Percentiles rank a stretch among this genome's conserved stretches.
These are phyloP conservation scores for Agapanthus africanus DNA, from an alignment of 106 monocot genomes.

Conservation along the genomic window DNA sequence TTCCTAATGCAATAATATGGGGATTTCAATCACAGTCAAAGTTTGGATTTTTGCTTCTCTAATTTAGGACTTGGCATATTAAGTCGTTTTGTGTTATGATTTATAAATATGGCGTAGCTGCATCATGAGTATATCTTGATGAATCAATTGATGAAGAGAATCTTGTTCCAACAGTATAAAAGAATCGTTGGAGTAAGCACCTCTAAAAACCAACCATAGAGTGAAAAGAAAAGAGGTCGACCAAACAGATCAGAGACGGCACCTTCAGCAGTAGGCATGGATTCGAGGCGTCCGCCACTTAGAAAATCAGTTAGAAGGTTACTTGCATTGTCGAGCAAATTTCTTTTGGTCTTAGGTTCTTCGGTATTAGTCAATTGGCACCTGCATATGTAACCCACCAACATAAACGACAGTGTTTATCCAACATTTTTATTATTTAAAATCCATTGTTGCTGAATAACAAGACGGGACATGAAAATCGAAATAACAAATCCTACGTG, in stretches of 20 bases:
- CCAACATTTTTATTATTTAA: too few relatives aligned
- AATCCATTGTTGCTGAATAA: neutral
- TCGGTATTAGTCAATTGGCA: slow-evolving; percentile 67
- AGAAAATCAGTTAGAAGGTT: slow-evolving; percentile 91
- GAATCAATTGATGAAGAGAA: too few relatives aligned
- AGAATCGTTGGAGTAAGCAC: slow-evolving; percentile 38
- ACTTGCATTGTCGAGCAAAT: slow-evolving; percentile 88
- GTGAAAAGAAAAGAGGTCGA: slow-evolving; percentile 93
- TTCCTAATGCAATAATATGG: too few relatives aligned
- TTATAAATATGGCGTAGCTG: too few relatives aligned
- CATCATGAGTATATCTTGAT: too few relatives aligned
- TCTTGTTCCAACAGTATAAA: too few relatives aligned
- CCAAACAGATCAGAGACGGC: slow-evolving; percentile 86
- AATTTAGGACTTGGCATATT: too few relatives aligned
- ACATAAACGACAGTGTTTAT: too few relatives aligned
- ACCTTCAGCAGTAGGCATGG: slow-evolving; percentile 92
- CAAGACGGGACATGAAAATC: neutral
- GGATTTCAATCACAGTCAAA: too few relatives aligned
- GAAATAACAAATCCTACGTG: neutral
- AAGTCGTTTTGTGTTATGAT: too few relatives aligned
- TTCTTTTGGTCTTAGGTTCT: slow-evolving; percentile 57
- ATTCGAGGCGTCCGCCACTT: slow-evolving; percentile 63
- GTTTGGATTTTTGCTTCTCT: too few relatives aligned
- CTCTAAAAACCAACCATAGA: slow-evolving; percentile 98
- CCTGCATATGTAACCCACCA: too few relatives aligned